phyloP scores from a whole-genome alignment of 257 asterid species.

The Lycium ferocissimum region DNA sequence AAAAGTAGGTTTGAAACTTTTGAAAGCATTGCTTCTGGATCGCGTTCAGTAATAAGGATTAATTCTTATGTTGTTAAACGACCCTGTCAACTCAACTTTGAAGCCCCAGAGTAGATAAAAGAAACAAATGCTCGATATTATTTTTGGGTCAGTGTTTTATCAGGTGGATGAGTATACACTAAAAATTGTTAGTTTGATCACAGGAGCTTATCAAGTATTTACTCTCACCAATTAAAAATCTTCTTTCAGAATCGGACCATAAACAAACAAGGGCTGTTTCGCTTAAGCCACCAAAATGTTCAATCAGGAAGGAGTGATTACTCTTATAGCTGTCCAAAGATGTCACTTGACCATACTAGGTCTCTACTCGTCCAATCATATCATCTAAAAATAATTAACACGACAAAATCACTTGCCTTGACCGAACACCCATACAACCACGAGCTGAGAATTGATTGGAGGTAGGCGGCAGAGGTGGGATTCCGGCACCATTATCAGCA shows the following conservation, averaged over 20 bases:
- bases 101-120: neutral
- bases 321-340: neutral
- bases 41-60: no score
- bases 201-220: neutral
- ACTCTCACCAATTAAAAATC: neutral
- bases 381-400: neutral
- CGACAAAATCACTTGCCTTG: constrained; percentile 59
- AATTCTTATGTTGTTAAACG: neutral
- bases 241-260: neutral
- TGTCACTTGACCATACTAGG: neutral
- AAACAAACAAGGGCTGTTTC: neutral
- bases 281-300: neutral
- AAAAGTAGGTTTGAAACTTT: no score
- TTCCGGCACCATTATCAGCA: constrained; percentile 69
- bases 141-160: neutral
- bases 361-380: neutral
- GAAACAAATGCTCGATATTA: neutral
- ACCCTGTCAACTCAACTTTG: neutral
- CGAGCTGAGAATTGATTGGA: constrained; percentile 88
- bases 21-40: no score
- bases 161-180: neutral
- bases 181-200: neutral
- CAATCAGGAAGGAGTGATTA: neutral
- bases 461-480: constrained; percentile 94
- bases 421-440: constrained; percentile 77